phyloP scores from a whole-genome alignment of 306 rosid genomes.

The Boehmeria nivea region DNA sequence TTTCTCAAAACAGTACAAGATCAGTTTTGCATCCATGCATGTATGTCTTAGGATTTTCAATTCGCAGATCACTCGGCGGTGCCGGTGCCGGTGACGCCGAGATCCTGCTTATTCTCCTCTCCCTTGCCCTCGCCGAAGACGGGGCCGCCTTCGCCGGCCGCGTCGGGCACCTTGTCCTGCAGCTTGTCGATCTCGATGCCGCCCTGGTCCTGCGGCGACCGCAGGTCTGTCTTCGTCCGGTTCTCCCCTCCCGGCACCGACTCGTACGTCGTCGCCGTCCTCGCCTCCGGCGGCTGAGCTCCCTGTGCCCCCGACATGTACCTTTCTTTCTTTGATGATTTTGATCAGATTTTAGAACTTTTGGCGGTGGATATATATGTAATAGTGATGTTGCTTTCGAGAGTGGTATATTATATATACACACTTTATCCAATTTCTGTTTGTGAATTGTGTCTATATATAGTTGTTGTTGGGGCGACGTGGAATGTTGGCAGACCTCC shows the following conservation, averaged over 20 bases:
- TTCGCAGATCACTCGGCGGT: neutral
- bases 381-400: too few species aligned
- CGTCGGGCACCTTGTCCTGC: constrained; percentile 56
- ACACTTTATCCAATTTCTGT: too few species aligned
- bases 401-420: too few species aligned
- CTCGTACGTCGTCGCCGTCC: constrained; percentile 61
- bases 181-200: constrained; percentile 62
- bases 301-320: constrained; percentile 87
- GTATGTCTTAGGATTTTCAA: too few species aligned
- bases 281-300: constrained; percentile 54
- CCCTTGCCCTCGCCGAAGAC: constrained; percentile 68
- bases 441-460: too few species aligned
- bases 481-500: too few species aligned
- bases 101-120: constrained; percentile 45
- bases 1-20: too few species aligned
- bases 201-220: constrained; percentile 60
- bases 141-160: constrained; percentile 75
- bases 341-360: too few species aligned
- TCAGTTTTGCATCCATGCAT: too few species aligned
- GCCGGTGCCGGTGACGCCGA: constrained; percentile 68
- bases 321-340: neutral
- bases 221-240: constrained; percentile 46
- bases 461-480: too few species aligned
- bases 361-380: too few species aligned
- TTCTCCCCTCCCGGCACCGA: constrained; percentile 65